A percentile compares a stretch with the other conserved stretches of the same genome.
Conservation (phyloP, 164 flowering plant species). For the Vitis riparia region DNA sequence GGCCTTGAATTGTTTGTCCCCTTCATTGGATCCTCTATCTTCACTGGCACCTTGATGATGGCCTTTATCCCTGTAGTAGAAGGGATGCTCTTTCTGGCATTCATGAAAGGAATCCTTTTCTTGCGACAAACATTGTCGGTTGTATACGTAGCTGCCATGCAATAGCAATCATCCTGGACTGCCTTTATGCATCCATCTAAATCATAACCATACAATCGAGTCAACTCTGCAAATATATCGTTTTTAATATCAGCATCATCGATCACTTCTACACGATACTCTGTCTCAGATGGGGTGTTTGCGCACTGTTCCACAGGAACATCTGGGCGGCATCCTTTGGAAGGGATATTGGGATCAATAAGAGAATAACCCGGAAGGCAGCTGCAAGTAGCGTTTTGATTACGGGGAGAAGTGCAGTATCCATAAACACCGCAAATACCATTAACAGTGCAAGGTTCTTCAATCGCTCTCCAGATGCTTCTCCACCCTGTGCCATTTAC, state of each 20-base stretch:
- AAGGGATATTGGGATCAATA: slow-evolving; percentile 12
- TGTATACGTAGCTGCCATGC: slow-evolving; percentile 12
- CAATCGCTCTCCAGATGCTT: slow-evolving; percentile 16
- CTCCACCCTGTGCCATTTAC: slow-evolving; percentile 14
- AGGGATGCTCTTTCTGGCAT: slow-evolving; percentile 10
- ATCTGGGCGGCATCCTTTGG: slow-evolving; percentile 25
- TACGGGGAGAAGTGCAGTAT: slow-evolving; percentile 12
- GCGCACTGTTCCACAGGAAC: slow-evolving; percentile 10
- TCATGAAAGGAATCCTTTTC: slow-evolving; percentile 24
- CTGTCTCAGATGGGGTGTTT: not conserved
- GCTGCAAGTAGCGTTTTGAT: slow-evolving; percentile 11
- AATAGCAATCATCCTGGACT: slow-evolving; percentile 25
- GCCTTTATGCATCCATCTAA: slow-evolving; percentile 20
- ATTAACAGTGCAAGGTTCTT: slow-evolving; percentile 15
- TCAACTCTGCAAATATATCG: slow-evolving; percentile 10
- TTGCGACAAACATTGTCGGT: slow-evolving; percentile 9
- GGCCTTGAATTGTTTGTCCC: not conserved
- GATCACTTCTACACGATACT: slow-evolving; percentile 6
- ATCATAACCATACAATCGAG: not conserved
- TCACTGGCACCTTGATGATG: slow-evolving; percentile 20
- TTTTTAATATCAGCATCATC: slow-evolving; percentile 16
- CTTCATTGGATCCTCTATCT: not conserved
- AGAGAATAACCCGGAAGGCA: slow-evolving; percentile 21
- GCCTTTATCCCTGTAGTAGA: slow-evolving; percentile 12
- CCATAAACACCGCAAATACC: slow-evolving; percentile 27